Conservation (phyloP, 768 basidiomycete species). For the Hebeloma cylindrosporum region DNA sequence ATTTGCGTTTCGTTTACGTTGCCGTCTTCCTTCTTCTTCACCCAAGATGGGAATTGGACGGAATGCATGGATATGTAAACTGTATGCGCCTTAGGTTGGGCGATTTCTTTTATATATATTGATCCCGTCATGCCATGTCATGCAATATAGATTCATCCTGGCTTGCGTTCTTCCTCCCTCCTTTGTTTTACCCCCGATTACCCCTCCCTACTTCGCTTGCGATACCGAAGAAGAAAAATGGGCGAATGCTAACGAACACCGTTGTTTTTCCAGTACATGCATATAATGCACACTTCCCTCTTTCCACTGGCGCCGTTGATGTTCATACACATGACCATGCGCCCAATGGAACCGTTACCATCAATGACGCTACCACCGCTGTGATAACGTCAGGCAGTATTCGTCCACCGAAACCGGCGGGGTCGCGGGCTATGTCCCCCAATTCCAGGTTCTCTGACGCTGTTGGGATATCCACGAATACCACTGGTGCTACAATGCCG, state of each 20-base stretch:
- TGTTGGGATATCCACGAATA: too few relatives aligned
- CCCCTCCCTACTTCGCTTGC: neutral
- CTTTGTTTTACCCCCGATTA: neutral
- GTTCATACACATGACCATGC: too few relatives aligned
- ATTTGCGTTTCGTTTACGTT: neutral
- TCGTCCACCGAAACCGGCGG: too few relatives aligned
- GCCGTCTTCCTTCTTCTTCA: neutral
- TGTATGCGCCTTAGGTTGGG: neutral
- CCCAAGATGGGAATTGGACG: too few relatives aligned
- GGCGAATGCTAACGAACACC: constrained; percentile 17
- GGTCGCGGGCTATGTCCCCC: too few relatives aligned
- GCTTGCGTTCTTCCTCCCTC: neutral
- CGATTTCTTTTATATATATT: neutral
- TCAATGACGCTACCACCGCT: too few relatives aligned
- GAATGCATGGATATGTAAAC: too few relatives aligned
- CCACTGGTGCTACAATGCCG: too few relatives aligned
- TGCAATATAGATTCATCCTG: too few relatives aligned
- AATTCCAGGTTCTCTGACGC: too few relatives aligned
- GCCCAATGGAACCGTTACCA: too few relatives aligned
- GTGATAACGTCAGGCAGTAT: too few relatives aligned
- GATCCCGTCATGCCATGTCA: neutral
- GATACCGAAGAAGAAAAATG: neutral
- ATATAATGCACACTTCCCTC: constrained; percentile 15
- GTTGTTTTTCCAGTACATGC: constrained; percentile 22
- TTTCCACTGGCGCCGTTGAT: constrained; percentile 6